Evolutionary conservation across 192 early-diverging fungal genomes (phyloP).

Genomic region (Paraglomus occultum): DNA sequence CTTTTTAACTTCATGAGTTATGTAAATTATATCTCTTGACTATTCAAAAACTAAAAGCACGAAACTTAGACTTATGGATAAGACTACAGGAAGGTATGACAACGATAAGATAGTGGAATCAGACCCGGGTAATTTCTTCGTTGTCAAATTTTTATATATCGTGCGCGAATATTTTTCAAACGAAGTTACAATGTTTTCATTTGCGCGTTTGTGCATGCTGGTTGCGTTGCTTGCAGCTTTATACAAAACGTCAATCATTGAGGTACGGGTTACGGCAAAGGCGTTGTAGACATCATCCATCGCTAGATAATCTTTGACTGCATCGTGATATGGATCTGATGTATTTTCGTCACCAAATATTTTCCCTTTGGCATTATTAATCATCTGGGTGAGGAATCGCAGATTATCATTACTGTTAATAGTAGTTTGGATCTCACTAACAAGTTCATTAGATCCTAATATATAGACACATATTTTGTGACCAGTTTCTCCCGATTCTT

Average conservation of each 20-base stretch:
- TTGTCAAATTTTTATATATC: constrained; percentile 2
- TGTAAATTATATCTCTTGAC: no score
- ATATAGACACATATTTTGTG: no score
- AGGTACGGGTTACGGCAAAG: neutral
- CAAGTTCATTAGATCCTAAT: no score
- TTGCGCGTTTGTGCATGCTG: no score
- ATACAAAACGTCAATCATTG: neutral
- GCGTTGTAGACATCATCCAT: constrained; percentile 1
- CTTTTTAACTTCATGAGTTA: no score
- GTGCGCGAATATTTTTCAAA: neutral
- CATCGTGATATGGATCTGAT: neutral
- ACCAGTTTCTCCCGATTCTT: neutral
- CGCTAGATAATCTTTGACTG: neutral
- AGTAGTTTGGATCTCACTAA: neutral
- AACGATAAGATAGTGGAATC: neutral
- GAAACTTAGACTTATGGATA: neutral
- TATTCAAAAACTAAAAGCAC: constrained; percentile 6
- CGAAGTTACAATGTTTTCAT: no score
- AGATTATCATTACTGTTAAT: neutral
- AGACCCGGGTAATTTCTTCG: neutral
- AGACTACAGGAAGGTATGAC: constrained; percentile 3
- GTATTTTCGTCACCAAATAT: neutral
- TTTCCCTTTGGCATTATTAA: neutral
- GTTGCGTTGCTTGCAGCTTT: no score
- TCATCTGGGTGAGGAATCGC: neutral